Evolutionary conservation across 352 stramenopile species (phyloP).

Genomic region (Thraustotheca clavata): DNA sequence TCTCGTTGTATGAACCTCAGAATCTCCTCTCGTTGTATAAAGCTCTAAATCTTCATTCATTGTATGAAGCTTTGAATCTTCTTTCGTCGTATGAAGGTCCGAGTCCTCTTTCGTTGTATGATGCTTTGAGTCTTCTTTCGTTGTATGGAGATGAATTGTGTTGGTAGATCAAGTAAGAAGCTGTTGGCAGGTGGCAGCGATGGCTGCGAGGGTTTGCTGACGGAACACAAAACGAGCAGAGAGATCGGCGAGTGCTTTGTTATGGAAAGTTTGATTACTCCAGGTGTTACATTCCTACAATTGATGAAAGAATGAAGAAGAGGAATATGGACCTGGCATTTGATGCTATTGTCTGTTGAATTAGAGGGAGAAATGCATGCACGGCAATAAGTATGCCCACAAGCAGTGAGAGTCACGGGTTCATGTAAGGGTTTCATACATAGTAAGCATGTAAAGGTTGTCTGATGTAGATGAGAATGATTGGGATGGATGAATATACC

Average conservation of each 20-base stretch:
- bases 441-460: conserved; percentile 62
- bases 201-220: conserved; percentile 49
- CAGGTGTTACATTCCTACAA: conserved; percentile 27
- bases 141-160: not conserved
- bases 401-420: conserved; percentile 58
- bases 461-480: conserved; percentile 18
- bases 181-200: conserved; percentile 63
- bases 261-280: conserved; percentile 44
- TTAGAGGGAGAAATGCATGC: conserved; percentile 28
- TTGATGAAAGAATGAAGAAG: not conserved
- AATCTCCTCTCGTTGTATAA: not conserved
- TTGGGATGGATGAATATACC: not conserved
- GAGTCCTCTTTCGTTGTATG: not conserved
- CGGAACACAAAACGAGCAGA: conserved; percentile 66
- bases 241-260: conserved; percentile 57
- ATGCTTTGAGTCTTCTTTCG: not conserved
- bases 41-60: not conserved
- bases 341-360: conserved; percentile 33
- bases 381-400: conserved; percentile 63
- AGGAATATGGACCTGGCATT: conserved; percentile 31
- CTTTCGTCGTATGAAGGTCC: not conserved
- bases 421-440: conserved; percentile 56
- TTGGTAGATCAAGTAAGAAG: conserved; percentile 50
- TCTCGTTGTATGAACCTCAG: not conserved
- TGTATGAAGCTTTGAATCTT: not conserved